These are phyloP conservation scores for Kokia cookei DNA, from an alignment of 441 rosid genomes.

Conservation along the genomic window DNA sequence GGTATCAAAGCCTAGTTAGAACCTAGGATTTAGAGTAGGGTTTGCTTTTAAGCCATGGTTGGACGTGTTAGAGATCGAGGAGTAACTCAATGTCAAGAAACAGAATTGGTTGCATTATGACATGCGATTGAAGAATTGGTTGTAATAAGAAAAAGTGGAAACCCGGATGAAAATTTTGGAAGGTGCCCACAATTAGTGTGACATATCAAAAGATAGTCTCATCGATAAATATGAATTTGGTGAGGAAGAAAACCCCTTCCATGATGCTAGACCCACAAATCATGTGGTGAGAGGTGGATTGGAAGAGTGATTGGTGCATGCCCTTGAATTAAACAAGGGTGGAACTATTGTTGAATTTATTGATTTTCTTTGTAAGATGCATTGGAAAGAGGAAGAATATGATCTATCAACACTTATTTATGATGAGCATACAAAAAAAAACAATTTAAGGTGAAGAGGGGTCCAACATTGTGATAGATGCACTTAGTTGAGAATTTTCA, in stretches of 20 bases:
- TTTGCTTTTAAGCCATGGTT: background rate
- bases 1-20: background rate
- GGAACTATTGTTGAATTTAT: background rate
- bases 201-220: too few species aligned
- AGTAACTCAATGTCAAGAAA: too few species aligned
- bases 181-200: too few species aligned
- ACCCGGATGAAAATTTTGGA: too few species aligned
- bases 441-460: too few species aligned
- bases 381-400: background rate
- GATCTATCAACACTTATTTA: background rate
- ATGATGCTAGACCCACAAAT: background rate
- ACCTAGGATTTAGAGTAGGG: background rate
- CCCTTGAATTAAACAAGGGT: background rate
- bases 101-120: too few species aligned
- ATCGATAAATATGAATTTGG: background rate
- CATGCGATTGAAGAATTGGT: too few species aligned
- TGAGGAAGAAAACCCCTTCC: background rate
- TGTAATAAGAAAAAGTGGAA: too few species aligned
- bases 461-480: too few species aligned
- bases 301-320: background rate
- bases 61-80: background rate
- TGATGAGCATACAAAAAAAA: background rate
- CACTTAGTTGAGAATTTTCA: too few species aligned
- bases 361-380: background rate
- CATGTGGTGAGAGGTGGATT: background rate